Evolutionary conservation across 805 yeast genomes (phyloP).

Genomic region (Myxozyma geophila): DNA sequence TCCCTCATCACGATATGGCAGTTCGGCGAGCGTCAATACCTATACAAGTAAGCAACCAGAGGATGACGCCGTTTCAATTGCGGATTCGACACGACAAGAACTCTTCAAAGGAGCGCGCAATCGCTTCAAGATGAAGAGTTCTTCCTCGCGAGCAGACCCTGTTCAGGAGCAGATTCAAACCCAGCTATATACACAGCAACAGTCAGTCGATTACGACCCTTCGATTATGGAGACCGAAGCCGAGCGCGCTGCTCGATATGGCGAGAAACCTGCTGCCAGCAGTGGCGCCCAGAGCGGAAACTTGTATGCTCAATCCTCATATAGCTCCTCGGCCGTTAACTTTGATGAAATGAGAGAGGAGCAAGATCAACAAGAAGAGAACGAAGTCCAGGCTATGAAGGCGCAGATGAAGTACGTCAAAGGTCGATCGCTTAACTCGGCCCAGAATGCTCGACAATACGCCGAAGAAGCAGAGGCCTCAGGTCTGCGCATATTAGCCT

Average conservation of each 20-base stretch:
- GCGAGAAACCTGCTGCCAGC: constrained; percentile 1
- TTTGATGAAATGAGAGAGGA: constrained; percentile 16
- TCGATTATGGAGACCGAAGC: constrained; percentile 37
- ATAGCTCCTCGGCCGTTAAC: constrained; percentile 13
- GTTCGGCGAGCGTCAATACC: constrained; percentile 1
- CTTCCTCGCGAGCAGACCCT: neutral
- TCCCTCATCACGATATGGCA: constrained; percentile 1
- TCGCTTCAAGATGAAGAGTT: constrained; percentile 7
- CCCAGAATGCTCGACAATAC: constrained; percentile 77
- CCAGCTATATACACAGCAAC: neutral
- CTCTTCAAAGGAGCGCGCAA: constrained; percentile 24
- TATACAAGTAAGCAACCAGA: neutral
- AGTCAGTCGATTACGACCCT: constrained; percentile 27
- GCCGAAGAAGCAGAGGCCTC: constrained; percentile 74
- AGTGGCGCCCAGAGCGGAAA: neutral
- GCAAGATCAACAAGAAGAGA: constrained; percentile 61
- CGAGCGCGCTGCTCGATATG: constrained; percentile 25
- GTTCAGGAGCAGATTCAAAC: neutral
- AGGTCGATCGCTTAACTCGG: constrained; percentile 82
- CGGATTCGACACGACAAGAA: constrained; percentile 22
- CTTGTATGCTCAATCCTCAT: constrained; percentile 5
- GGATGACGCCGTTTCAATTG: constrained; percentile 18
- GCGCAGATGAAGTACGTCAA: constrained; percentile 81
- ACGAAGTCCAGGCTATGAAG: constrained; percentile 81
- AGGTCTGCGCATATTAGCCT: constrained; percentile 83